Percentiles rank a stretch among this genome's conserved stretches.
Evolutionary conservation across 2,329 filamentous ascomycete species (phyloP).

Genomic region (Aspergillus brunneoviolaceus): DNA sequence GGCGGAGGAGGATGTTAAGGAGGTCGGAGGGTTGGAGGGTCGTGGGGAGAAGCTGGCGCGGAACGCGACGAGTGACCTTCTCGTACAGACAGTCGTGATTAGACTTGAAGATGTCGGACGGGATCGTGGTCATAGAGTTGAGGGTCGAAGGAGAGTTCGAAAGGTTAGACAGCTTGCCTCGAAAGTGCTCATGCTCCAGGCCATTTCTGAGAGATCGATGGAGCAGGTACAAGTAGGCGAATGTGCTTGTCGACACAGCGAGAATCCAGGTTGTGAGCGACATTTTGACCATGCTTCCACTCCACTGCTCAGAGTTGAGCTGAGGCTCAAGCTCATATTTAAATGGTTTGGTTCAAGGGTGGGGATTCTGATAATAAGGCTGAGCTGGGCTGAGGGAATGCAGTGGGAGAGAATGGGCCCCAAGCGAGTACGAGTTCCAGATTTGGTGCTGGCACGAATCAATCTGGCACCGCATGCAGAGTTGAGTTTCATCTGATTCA

Average conservation of each 20-base stretch:
- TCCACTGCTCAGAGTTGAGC: not conserved
- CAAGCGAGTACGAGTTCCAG: not conserved
- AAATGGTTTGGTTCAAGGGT: not conserved
- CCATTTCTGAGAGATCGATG: constrained; percentile 25
- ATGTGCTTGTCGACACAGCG: constrained; percentile 29
- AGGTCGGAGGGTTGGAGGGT: constrained; percentile 18
- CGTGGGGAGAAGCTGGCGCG: constrained; percentile 23
- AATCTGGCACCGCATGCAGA: not conserved
- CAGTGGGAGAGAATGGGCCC: not conserved
- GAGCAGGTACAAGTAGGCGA: constrained; percentile 24
- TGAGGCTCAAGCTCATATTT: not conserved
- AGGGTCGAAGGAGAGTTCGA: constrained; percentile 10
- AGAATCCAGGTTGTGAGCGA: constrained; percentile 2
- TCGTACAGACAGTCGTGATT: constrained; percentile 26
- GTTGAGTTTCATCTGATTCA: too few relatives aligned
- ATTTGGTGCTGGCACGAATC: not conserved
- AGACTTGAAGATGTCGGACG: constrained; percentile 18
- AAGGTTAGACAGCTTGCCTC: constrained; percentile 21
- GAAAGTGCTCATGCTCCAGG: constrained; percentile 22
- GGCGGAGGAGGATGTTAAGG: constrained; percentile 31
- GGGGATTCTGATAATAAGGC: not conserved
- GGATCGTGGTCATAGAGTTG: constrained; percentile 25
- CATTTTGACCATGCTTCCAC: not conserved
- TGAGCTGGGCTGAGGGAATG: not conserved
- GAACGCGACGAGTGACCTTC: constrained; percentile 21